phyloP scores from a whole-genome alignment of 495 filamentous ascomycete genomes.

The Lasiosphaeria hispida region DNA sequence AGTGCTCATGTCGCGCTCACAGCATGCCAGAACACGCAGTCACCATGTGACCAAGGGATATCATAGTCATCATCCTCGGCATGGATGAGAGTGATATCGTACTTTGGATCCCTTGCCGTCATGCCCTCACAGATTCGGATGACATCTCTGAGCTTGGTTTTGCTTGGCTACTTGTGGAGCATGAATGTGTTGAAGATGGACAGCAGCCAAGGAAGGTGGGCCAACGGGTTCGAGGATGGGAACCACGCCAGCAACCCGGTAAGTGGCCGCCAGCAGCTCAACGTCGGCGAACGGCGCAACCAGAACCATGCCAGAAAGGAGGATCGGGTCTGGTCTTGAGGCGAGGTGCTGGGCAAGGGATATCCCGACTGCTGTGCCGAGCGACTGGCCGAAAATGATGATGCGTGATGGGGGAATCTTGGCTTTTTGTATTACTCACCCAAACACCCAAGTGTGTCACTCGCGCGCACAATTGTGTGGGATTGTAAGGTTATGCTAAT shows the following conservation, averaged over 20 bases:
- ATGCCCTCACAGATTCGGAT: constrained; percentile 43
- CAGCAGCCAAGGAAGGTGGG: constrained; percentile 41
- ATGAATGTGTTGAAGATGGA: constrained; percentile 41
- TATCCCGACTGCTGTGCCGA: constrained; percentile 78
- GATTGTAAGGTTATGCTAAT: too few relatives aligned
- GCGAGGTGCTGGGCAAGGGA: constrained; percentile 51
- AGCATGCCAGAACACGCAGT: constrained; percentile 51
- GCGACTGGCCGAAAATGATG: constrained; percentile 77
- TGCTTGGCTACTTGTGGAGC: constrained; percentile 50
- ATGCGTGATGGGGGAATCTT: constrained; percentile 68
- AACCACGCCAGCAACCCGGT: constrained; percentile 65
- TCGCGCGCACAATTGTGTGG: too few relatives aligned
- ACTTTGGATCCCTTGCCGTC: constrained; percentile 17
- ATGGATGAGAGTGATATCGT: constrained; percentile 68
- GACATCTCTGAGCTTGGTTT: constrained; percentile 40
- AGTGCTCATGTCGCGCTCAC: constrained; percentile 49
- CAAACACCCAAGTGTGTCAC: too few relatives aligned
- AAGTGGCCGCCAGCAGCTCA: constrained; percentile 59
- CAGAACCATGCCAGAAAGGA: constrained; percentile 68
- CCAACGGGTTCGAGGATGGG: constrained; percentile 75
- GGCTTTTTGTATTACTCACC: constrained; percentile 64
- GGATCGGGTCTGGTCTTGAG: constrained; percentile 24
- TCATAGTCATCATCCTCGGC: constrained; percentile 70
- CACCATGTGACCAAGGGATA: constrained; percentile 64
- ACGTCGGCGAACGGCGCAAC: constrained; percentile 76